Percentiles rank a stretch among this genome's conserved stretches.
These are phyloP conservation scores for Ustilago esculenta DNA, from an alignment of 1,284 basidiomycete species.

Conservation along the genomic window DNA sequence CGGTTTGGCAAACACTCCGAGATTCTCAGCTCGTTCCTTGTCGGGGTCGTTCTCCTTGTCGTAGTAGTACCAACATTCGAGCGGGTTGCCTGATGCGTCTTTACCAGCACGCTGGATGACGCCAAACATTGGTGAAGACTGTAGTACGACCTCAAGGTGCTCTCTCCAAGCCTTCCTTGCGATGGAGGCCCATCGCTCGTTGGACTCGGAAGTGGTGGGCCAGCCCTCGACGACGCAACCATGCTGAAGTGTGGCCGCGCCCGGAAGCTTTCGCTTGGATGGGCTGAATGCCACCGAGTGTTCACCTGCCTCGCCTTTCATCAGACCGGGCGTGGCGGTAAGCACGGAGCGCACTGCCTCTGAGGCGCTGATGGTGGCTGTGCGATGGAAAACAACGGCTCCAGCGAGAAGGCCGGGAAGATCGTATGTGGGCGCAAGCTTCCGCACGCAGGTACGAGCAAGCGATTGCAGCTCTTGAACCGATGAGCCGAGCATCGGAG, in stretches of 20 bases:
- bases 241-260: constrained; percentile 27
- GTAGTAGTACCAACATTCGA: constrained; percentile 67
- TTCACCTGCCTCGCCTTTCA: constrained; percentile 60
- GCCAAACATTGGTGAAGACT: constrained; percentile 60
- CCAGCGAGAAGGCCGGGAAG: constrained; percentile 63
- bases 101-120: constrained; percentile 64
- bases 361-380: constrained; percentile 63
- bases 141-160: constrained; percentile 58
- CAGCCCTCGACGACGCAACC: constrained; percentile 51
- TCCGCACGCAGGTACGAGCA: constrained; percentile 45
- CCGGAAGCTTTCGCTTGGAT: constrained; percentile 42
- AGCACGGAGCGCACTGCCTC: constrained; percentile 63
- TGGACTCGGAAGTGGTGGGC: constrained; percentile 26
- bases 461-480: constrained; percentile 40
- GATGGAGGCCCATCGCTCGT: constrained; percentile 44
- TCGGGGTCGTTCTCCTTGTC: constrained; percentile 63
- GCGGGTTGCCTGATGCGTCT: constrained; percentile 61
- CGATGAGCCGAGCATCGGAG: constrained; percentile 30
- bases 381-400: constrained; percentile 65
- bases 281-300: constrained; percentile 48
- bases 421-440: constrained; percentile 62
- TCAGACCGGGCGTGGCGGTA: constrained; percentile 55
- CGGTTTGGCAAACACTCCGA: constrained; percentile 64
- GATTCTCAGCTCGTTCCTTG: constrained; percentile 59
- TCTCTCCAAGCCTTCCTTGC: constrained; percentile 63